A percentile compares a stretch with the other conserved stretches of the same genome.
These are phyloP conservation scores for Cryptosporidium canis DNA, from an alignment of 169 alveolate genomes.

Conservation along the genomic window DNA sequence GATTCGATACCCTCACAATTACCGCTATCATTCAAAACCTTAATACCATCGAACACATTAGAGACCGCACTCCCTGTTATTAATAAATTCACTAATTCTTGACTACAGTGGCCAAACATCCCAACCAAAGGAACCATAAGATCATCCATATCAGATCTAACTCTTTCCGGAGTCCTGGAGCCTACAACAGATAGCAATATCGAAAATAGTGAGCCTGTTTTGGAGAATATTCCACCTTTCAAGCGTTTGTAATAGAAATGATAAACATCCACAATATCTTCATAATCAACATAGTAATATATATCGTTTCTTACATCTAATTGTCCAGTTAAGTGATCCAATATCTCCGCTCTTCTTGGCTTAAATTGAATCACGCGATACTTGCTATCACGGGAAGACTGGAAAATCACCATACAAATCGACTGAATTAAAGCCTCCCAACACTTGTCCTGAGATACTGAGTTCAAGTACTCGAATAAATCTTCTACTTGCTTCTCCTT, in stretches of 20 bases:
- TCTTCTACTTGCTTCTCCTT: not conserved
- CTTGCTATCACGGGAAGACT: slow-evolving; percentile 17
- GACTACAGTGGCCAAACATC: slow-evolving; percentile 83
- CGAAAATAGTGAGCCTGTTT: slow-evolving; percentile 81
- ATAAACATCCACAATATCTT: slow-evolving; percentile 79
- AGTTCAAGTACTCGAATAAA: slow-evolving; percentile 23
- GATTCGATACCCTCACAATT: slow-evolving; percentile 2
- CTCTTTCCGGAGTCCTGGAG: slow-evolving; percentile 78
- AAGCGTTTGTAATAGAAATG: slow-evolving; percentile 76
- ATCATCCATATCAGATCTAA: slow-evolving; percentile 83
- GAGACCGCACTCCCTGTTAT: slow-evolving; percentile 85
- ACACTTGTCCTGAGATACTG: slow-evolving; percentile 5
- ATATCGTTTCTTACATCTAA: too few species aligned
- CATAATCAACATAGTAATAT: slow-evolving; percentile 75
- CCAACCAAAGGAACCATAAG: slow-evolving; percentile 79
- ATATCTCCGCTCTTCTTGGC: not conserved
- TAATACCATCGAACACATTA: slow-evolving; percentile 82
- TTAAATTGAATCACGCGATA: slow-evolving; percentile 29
- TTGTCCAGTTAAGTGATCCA: too few species aligned
- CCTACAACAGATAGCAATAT: slow-evolving; percentile 79
- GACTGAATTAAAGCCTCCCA: slow-evolving; percentile 45
- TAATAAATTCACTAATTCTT: slow-evolving; percentile 82
- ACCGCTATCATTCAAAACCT: slow-evolving; percentile 70
- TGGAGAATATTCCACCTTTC: slow-evolving; percentile 73
- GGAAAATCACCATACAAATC: slow-evolving; percentile 46